Conservation (phyloP, 2,329 filamentous ascomycete species). For the Didymellaceae sp. region DNA sequence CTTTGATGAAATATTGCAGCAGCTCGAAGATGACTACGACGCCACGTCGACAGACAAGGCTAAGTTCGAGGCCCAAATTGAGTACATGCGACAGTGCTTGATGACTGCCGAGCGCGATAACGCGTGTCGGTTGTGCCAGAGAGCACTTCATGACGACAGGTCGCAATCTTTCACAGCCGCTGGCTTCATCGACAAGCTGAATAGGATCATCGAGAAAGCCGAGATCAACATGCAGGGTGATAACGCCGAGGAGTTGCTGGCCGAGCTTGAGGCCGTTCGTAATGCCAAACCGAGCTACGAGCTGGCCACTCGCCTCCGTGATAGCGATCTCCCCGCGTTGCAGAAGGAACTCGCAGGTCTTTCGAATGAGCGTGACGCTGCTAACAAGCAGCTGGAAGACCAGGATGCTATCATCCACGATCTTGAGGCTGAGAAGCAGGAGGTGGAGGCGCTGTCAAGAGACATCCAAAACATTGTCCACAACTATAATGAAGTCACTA, state of each 20-base stretch:
- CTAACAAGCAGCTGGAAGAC: conserved; percentile 58
- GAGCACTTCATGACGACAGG: conserved; percentile 65
- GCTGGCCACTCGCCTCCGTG: conserved; percentile 71
- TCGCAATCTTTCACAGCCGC: conserved; percentile 60
- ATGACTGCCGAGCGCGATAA: conserved; percentile 71
- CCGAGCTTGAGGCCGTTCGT: conserved; percentile 65
- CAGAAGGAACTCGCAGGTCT: conserved; percentile 68
- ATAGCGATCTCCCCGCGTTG: conserved; percentile 72
- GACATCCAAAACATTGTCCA: conserved; percentile 78
- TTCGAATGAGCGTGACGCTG: conserved; percentile 43
- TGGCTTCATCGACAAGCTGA: conserved; percentile 71
- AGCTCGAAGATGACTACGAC: conserved; percentile 60
- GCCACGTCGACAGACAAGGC: conserved; percentile 68
- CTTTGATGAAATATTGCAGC: conserved; percentile 60
- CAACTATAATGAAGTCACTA: conserved; percentile 73
- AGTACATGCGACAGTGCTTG: conserved; percentile 75
- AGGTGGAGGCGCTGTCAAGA: conserved; percentile 77
- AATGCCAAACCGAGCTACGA: conserved; percentile 69
- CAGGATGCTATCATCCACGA: conserved; percentile 73
- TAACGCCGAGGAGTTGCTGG: conserved; percentile 67
- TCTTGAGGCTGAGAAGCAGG: conserved; percentile 68
- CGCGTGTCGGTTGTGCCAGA: conserved; percentile 77
- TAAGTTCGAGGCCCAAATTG: conserved; percentile 70
- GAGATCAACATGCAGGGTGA: conserved; percentile 65
- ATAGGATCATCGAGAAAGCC: conserved; percentile 59